Conservation (phyloP, 1,284 basidiomycete genomes). For the Boletus smithii region DNA sequence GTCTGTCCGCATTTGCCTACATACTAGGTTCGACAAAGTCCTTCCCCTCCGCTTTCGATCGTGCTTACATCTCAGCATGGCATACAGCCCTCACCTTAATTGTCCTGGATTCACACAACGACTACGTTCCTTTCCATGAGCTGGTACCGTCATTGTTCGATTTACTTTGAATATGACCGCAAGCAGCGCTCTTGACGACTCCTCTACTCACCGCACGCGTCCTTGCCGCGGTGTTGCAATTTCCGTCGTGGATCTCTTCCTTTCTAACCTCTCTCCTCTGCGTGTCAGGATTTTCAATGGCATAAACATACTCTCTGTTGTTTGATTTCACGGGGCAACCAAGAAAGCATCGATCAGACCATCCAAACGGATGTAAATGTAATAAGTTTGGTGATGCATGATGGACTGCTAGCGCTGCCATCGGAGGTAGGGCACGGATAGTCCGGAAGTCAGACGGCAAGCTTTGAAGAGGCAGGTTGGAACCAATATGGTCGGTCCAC, state of each 20-base stretch:
- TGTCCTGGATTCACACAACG: slow-evolving; percentile 76
- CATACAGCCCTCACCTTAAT: slow-evolving; percentile 59
- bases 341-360: neutral
- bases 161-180: slow-evolving; percentile 59
- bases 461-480: too few species aligned
- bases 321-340: slow-evolving; percentile 3
- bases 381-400: too few species aligned
- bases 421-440: slow-evolving; percentile 40
- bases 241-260: slow-evolving; percentile 45
- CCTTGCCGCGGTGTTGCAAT: slow-evolving; percentile 50
- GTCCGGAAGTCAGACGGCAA: slow-evolving; percentile 40
- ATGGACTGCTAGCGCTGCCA: slow-evolving; percentile 29
- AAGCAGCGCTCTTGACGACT: slow-evolving; percentile 70
- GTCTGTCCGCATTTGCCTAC: slow-evolving; percentile 68
- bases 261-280: slow-evolving; percentile 47
- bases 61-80: slow-evolving; percentile 3
- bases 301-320: slow-evolving; percentile 37
- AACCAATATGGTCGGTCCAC: too few species aligned
- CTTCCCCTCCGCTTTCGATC: neutral
- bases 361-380: too few species aligned
- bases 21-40: slow-evolving; percentile 53
- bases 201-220: slow-evolving; percentile 57
- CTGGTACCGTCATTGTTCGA: neutral
- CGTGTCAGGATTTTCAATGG: slow-evolving; percentile 48
- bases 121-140: slow-evolving; percentile 77